phyloP scores from a whole-genome alignment of 441 rosid genomes.

The Erodium moschatum region DNA sequence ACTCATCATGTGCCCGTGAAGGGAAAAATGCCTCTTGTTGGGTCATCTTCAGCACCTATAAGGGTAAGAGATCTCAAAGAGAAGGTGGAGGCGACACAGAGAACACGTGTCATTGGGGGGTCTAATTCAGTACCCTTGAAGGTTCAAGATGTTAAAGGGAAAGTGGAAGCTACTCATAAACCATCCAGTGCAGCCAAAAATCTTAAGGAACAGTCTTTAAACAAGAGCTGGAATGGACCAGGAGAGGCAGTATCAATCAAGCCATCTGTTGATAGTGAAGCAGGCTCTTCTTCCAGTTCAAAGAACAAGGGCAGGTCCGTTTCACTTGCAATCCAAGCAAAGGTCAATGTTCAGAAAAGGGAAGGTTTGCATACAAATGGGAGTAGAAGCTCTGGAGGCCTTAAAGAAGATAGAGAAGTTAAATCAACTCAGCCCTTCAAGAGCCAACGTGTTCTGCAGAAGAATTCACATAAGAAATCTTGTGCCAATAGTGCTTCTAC shows the following conservation, averaged over 20 bases:
- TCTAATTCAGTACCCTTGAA: conserved; percentile 32
- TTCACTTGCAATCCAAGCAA: conserved; percentile 88
- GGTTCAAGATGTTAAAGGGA: conserved; percentile 48
- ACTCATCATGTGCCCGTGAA: conserved; percentile 37
- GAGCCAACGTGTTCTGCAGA: conserved; percentile 45
- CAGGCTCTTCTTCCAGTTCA: conserved; percentile 25
- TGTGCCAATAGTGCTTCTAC: conserved; percentile 22
- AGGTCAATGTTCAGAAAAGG: conserved; percentile 71
- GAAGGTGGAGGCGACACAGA: conserved; percentile 56
- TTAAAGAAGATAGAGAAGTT: conserved; percentile 43
- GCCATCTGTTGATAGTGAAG: conserved; percentile 35
- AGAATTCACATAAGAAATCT: conserved; percentile 43
- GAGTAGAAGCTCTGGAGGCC: conserved; percentile 35
- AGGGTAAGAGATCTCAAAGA: conserved; percentile 60
- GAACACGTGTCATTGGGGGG: conserved; percentile 28
- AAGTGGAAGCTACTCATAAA: conserved; percentile 39
- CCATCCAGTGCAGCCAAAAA: conserved; percentile 39
- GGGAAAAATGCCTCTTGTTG: conserved; percentile 37
- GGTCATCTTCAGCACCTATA: conserved; percentile 57
- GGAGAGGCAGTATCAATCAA: conserved; percentile 34
- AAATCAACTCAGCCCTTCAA: conserved; percentile 44
- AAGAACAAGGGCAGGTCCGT: conserved; percentile 56
- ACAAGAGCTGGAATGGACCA: conserved; percentile 61
- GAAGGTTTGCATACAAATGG: conserved; percentile 44
- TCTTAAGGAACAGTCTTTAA: conserved; percentile 57